Conservation (phyloP, 2,329 filamentous ascomycete genomes). For the Aspergillus pseudoglaucus region DNA sequence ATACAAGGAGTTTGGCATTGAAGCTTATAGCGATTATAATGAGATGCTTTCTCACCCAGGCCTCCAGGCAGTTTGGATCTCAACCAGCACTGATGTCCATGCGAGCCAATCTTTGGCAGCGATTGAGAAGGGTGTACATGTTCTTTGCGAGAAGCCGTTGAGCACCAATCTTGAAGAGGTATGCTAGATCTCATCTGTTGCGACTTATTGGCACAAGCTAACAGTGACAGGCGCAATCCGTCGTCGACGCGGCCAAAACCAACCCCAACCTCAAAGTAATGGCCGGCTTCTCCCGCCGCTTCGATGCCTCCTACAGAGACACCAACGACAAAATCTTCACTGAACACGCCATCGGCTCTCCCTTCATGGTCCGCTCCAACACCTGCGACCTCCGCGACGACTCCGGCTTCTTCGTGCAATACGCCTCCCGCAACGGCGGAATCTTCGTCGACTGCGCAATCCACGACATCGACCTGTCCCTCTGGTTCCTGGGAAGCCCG, state of each 20-base stretch:
- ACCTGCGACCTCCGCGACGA: constrained; percentile 58
- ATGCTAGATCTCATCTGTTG: not conserved
- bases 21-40: constrained; percentile 43
- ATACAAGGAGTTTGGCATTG: constrained; percentile 36
- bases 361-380: constrained; percentile 53
- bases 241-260: constrained; percentile 47
- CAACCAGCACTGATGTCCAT: constrained; percentile 45
- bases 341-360: constrained; percentile 48
- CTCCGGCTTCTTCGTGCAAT: constrained; percentile 57
- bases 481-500: constrained; percentile 20
- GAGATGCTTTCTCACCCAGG: constrained; percentile 45
- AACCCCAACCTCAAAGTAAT: constrained; percentile 53
- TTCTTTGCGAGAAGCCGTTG: constrained; percentile 43
- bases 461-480: constrained; percentile 56
- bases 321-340: constrained; percentile 44
- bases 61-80: constrained; percentile 45
- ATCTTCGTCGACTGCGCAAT: constrained; percentile 62
- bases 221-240: constrained; percentile 44
- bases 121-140: constrained; percentile 44
- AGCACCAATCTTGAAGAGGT: constrained; percentile 48
- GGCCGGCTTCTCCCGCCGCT: constrained; percentile 55
- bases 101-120: constrained; percentile 46
- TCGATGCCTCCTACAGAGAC: constrained; percentile 55
- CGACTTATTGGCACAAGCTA: not conserved
- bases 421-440: constrained; percentile 54